These are phyloP conservation scores for Candida vartiovaarae DNA, from an alignment of 805 yeast species.

Conservation along the genomic window DNA sequence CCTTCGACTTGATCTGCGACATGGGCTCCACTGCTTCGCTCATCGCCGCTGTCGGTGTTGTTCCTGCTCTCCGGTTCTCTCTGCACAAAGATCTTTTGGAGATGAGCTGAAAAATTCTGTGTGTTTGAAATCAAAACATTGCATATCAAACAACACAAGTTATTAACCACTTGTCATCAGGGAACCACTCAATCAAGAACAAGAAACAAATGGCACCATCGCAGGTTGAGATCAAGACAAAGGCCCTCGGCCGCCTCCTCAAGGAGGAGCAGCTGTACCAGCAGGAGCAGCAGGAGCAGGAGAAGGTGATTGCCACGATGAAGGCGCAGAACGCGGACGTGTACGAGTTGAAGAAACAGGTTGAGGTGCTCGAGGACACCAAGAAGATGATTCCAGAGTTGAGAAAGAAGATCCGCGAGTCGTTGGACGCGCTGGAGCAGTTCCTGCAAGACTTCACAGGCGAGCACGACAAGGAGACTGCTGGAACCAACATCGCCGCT, in stretches of 20 bases:
- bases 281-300: conserved; percentile 51
- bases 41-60: neutral
- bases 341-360: conserved; percentile 55
- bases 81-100: neutral
- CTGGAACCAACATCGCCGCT: conserved; percentile 20
- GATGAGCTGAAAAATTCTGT: neutral
- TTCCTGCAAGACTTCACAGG: conserved; percentile 33
- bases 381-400: conserved; percentile 44
- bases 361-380: conserved; percentile 48
- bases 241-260: conserved; percentile 59
- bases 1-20: conserved; percentile 13
- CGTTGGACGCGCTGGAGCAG: conserved; percentile 31
- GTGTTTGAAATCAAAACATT: neutral
- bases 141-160: neutral
- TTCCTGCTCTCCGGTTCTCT: neutral
- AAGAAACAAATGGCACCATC: conserved; percentile 52
- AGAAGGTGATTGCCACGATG: conserved; percentile 39
- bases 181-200: neutral
- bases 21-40: conserved; percentile 1
- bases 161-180: neutral
- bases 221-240: conserved; percentile 60
- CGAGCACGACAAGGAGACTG: conserved; percentile 24
- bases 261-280: conserved; percentile 61
- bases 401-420: conserved; percentile 34
- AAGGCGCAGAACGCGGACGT: conserved; percentile 44